phyloP scores from a whole-genome alignment of 352 stramenopile genomes.

The Phytopythium aichiense region DNA sequence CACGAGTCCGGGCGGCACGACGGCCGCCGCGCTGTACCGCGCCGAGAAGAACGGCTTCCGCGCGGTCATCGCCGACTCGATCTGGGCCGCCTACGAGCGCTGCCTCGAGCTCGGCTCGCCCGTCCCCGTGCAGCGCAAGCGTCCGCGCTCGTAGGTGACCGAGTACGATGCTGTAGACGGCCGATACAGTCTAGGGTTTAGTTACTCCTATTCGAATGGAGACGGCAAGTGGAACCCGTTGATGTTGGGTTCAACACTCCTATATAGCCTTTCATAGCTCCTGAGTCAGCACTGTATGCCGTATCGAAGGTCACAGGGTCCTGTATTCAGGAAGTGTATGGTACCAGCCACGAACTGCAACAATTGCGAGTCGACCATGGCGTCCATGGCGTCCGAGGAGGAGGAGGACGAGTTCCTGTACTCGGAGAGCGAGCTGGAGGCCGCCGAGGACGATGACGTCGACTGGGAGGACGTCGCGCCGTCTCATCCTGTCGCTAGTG shows the following conservation, averaged over 20 bases:
- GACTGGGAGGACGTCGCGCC: conserved; percentile 59
- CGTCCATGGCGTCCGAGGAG: conserved; percentile 21
- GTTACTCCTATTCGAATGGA: neutral
- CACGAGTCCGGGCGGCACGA: conserved; percentile 93
- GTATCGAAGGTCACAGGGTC: neutral
- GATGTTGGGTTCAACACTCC: neutral
- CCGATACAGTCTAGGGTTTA: neutral
- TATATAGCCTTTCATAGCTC: neutral
- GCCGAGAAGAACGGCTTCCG: conserved; percentile 95
- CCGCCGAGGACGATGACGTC: conserved; percentile 39
- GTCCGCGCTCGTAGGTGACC: conserved; percentile 41
- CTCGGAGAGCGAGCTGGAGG: conserved; percentile 31
- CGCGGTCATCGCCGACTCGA: conserved; percentile 91
- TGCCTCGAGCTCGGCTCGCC: conserved; percentile 91
- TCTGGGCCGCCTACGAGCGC: conserved; percentile 95
- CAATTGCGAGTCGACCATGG: neutral
- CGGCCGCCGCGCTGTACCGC: conserved; percentile 91
- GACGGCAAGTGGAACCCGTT: neutral
- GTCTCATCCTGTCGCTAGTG: conserved; percentile 12
- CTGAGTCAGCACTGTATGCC: neutral
- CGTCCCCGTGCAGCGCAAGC: conserved; percentile 60
- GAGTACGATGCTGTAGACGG: neutral
- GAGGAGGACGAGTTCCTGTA: conserved; percentile 55
- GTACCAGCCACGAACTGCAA: neutral
- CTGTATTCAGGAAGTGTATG: neutral